These are phyloP conservation scores for Phyllosticta ampelicida DNA, from an alignment of 2,329 filamentous ascomycete species.

Conservation along the genomic window DNA sequence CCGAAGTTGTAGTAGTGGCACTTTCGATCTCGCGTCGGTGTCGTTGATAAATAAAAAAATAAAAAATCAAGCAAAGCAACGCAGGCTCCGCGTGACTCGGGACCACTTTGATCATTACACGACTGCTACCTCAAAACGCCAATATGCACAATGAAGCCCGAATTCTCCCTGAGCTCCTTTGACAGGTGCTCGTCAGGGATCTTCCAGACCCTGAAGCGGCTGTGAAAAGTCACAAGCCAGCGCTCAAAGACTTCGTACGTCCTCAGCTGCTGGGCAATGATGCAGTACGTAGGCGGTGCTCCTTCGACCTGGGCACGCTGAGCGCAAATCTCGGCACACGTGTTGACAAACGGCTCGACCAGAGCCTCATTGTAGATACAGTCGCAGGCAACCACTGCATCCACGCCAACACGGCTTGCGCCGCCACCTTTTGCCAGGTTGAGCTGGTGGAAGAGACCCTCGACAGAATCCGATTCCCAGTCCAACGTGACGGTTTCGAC, in stretches of 20 bases:
- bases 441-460: constrained; percentile 40
- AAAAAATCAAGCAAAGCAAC: neutral
- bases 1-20: constrained; percentile 20
- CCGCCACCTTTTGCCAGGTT: constrained; percentile 27
- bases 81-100: neutral
- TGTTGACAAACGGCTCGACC: constrained; percentile 69
- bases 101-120: neutral
- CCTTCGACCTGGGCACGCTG: constrained; percentile 34
- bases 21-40: neutral
- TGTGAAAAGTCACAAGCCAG: constrained; percentile 62
- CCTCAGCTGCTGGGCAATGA: constrained; percentile 83
- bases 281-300: constrained; percentile 51
- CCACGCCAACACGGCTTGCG: constrained; percentile 38
- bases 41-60: no score
- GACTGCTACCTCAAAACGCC: constrained; percentile 32
- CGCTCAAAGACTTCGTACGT: constrained; percentile 73
- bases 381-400: constrained; percentile 74
- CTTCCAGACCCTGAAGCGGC: constrained; percentile 63
- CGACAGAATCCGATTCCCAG: constrained; percentile 59
- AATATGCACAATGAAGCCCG: constrained; percentile 75
- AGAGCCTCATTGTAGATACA: constrained; percentile 92
- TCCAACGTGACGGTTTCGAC: constrained; percentile 36
- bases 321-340: constrained; percentile 63
- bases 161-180: constrained; percentile 47
- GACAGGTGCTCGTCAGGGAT: constrained; percentile 55